These are phyloP conservation scores for Margaritispora aquatica DNA, from an alignment of 495 filamentous ascomycete species.

Conservation along the genomic window DNA sequence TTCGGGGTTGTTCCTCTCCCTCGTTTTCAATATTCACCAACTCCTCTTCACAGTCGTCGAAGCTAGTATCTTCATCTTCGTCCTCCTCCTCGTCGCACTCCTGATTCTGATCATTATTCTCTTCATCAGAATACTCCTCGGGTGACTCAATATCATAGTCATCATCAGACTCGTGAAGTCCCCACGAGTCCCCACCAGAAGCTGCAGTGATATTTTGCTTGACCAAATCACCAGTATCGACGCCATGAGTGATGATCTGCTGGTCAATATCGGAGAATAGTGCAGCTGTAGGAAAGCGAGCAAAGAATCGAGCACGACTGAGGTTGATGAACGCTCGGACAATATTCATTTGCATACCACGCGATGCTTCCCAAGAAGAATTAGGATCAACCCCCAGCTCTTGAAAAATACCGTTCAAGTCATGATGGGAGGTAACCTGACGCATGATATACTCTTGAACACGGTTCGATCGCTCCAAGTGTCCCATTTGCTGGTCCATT, in stretches of 20 bases:
- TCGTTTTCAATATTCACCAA: neutral
- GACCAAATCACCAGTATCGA: neutral
- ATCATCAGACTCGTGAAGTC: neutral
- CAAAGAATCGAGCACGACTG: neutral
- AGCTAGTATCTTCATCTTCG: neutral
- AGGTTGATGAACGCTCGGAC: neutral
- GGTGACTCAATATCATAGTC: no score
- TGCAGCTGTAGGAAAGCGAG: neutral
- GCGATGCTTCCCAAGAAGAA: neutral
- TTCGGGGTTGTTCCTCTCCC: neutral
- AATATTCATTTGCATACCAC: neutral
- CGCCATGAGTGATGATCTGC: neutral
- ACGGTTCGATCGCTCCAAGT: neutral
- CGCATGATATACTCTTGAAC: neutral
- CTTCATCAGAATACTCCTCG: no score
- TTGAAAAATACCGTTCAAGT: neutral
- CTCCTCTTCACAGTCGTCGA: neutral
- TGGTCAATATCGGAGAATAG: neutral
- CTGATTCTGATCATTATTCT: neutral
- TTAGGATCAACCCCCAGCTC: neutral
- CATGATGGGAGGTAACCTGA: neutral
- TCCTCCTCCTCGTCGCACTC: neutral
- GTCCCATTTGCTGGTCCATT: neutral
- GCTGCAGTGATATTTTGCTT: neutral
- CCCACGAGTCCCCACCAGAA: neutral